Conservation (phyloP, 257 asterid genomes). For the Salvia miltiorrhiza region DNA sequence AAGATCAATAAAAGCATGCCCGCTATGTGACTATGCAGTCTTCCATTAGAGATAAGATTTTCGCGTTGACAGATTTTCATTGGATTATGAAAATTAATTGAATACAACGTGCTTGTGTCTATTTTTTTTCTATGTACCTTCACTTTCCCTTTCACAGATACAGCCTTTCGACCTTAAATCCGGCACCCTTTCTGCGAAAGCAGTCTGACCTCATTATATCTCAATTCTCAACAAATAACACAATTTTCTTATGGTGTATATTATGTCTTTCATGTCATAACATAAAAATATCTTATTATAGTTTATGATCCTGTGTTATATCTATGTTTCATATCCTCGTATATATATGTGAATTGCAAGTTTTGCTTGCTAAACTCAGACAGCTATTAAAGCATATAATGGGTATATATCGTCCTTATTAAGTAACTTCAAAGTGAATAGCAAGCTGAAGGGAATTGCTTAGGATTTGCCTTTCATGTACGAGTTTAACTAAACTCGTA, state of each 20-base stretch:
- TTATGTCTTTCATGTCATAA: not conserved
- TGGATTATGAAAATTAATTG: conserved; percentile 5
- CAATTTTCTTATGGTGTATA: not conserved
- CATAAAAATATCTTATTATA: not conserved
- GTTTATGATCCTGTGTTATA: not conserved
- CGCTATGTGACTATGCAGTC: not conserved
- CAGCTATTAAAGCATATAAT: not conserved
- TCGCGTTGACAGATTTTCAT: not conserved
- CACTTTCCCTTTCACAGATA: not conserved
- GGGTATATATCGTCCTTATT: not conserved
- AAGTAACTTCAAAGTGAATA: not conserved
- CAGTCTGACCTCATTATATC: not conserved
- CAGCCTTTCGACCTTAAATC: not conserved
- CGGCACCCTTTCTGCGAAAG: not conserved
- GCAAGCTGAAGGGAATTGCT: not conserved
- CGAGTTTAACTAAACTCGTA: not conserved
- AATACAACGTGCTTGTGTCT: not conserved
- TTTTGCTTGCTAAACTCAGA: not conserved
- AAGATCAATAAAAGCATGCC: conserved; percentile 14
- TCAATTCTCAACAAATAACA: not conserved
- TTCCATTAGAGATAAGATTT: conserved; percentile 16
- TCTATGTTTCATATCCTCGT: not conserved
- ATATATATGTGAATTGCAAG: not conserved
- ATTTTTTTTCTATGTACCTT: not conserved
- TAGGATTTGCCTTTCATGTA: not conserved